These are phyloP conservation scores for Puccinia brachypodii DNA, from an alignment of 1,284 basidiomycete species.

Conservation along the genomic window DNA sequence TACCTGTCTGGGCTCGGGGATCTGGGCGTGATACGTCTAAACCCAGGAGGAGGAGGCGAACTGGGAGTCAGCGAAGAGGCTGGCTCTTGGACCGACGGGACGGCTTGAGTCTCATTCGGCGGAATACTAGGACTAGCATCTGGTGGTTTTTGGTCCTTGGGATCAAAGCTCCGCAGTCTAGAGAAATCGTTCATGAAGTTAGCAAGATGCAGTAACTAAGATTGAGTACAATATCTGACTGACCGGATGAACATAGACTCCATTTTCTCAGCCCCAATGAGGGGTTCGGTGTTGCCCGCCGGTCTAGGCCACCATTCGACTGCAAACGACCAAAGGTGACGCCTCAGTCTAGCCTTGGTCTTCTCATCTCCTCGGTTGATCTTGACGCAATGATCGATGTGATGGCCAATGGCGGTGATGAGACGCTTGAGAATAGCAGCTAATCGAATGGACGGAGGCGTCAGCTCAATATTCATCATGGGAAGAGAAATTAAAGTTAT, in stretches of 20 bases:
- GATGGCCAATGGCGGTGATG: conserved; percentile 84
- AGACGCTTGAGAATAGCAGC: conserved; percentile 94
- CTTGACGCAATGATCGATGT: conserved; percentile 81
- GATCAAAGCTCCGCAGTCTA: conserved; percentile 30
- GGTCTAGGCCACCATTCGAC: conserved; percentile 49
- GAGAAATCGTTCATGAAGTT: not conserved
- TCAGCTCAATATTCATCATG: conserved; percentile 68
- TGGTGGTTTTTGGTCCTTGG: conserved; percentile 23
- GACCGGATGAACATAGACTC: conserved; percentile 41
- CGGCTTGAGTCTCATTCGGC: not conserved
- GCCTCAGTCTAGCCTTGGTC: conserved; percentile 27
- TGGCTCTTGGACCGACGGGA: not conserved
- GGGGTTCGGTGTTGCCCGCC: conserved; percentile 23
- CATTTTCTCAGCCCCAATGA: conserved; percentile 36
- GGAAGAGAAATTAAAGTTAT: conserved; percentile 67
- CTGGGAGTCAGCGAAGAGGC: not conserved
- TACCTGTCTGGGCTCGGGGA: conserved; percentile 27
- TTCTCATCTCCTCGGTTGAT: conserved; percentile 53
- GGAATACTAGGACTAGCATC: conserved; percentile 15
- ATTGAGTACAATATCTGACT: not conserved
- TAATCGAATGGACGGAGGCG: conserved; percentile 68
- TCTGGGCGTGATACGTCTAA: conserved; percentile 22
- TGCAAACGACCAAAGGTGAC: conserved; percentile 47
- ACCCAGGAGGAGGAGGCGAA: conserved; percentile 33
- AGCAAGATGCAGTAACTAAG: not conserved